These are phyloP conservation scores for Ceratonia siliqua DNA, from an alignment of 306 rosid genomes.

Conservation along the genomic window DNA sequence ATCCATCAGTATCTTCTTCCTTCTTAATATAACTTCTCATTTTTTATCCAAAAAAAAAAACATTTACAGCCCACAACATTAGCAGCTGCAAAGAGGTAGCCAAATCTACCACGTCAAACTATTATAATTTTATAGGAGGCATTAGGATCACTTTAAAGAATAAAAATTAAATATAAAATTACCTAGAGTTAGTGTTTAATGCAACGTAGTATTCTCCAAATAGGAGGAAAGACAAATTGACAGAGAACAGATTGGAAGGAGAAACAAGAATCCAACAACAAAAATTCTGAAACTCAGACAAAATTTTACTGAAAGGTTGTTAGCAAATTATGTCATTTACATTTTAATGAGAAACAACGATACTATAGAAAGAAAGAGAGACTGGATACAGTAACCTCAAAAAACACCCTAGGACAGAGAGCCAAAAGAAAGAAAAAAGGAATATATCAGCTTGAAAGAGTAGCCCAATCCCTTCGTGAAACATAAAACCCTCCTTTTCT, in stretches of 20 bases:
- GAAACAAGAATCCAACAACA: slow-evolving; percentile 16
- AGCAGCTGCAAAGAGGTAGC: background rate
- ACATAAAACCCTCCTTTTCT: background rate
- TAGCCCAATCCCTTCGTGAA: background rate
- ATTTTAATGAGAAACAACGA: background rate
- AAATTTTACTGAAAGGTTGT: background rate
- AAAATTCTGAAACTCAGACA: slow-evolving; percentile 17
- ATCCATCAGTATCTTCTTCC: no score
- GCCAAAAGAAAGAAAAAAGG: background rate
- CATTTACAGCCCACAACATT: background rate
- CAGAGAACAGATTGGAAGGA: slow-evolving; percentile 8
- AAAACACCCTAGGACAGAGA: background rate
- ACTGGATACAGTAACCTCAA: background rate
- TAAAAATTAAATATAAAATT: background rate
- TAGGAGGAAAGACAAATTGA: background rate
- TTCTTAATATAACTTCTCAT: no score
- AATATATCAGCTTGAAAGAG: background rate
- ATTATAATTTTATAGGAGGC: background rate
- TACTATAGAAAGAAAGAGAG: background rate
- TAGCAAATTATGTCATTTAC: background rate
- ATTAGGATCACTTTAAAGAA: background rate
- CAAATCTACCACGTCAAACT: background rate
- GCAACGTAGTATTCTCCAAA: background rate
- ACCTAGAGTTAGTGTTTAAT: slow-evolving; percentile 13
- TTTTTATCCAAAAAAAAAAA: no score